A percentile compares a stretch with the other conserved stretches of the same genome.
phyloP scores from a whole-genome alignment of 139 green algal species.

The Coelastrella sp. region DNA sequence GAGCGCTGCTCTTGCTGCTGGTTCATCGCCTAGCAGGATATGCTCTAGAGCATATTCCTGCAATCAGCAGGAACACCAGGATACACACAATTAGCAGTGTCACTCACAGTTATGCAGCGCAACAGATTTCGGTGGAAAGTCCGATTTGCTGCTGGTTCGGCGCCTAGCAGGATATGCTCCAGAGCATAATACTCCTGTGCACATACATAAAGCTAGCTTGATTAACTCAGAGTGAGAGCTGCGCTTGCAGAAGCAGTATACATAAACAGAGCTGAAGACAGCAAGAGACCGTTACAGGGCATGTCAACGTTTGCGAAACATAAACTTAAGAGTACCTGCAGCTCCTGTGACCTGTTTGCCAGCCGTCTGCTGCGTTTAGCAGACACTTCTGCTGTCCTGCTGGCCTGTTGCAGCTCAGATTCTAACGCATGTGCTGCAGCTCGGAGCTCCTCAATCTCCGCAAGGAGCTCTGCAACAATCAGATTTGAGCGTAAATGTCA shows the following conservation, averaged over 20 bases:
- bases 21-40: constrained; percentile 35
- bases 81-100: too few species aligned
- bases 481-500: not conserved
- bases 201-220: too few species aligned
- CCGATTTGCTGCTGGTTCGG: not conserved
- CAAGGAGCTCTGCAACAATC: not conserved
- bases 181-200: constrained; percentile 38
- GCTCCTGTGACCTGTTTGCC: constrained; percentile 28
- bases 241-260: not conserved
- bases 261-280: not conserved
- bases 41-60: constrained; percentile 41
- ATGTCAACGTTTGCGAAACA: not conserved
- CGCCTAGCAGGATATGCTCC: constrained; percentile 40
- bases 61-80: not conserved
- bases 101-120: not conserved
- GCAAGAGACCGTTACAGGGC: not conserved
- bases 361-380: constrained; percentile 25
- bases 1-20: constrained; percentile 10
- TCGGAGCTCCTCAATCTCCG: constrained; percentile 5
- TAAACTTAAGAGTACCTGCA: not conserved
- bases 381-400: constrained; percentile 21
- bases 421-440: constrained; percentile 3
- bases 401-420: not conserved
- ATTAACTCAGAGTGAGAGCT: too few species aligned
- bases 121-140: not conserved